A percentile compares a stretch with the other conserved stretches of the same genome.
Evolutionary conservation across 1,284 basidiomycete species (phyloP).

Genomic region (Acaromyces ingoldii): DNA sequence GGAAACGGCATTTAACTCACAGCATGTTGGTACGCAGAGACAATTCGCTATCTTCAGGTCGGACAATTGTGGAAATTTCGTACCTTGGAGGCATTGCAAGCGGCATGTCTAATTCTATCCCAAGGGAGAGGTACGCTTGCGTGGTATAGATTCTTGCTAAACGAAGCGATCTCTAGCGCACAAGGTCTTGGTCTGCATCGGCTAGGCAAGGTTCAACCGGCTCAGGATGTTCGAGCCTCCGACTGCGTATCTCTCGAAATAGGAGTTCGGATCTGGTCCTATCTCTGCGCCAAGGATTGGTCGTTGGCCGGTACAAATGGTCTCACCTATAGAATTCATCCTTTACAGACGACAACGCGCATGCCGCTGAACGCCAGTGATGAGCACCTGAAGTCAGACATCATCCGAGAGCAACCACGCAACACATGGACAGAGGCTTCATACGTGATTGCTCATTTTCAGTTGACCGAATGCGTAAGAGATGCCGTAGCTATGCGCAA

Average conservation of each 20-base stretch:
- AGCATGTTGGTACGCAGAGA: slow-evolving; percentile 21
- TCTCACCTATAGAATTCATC: slow-evolving; percentile 33
- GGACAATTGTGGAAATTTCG: slow-evolving; percentile 19
- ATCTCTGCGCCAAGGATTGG: slow-evolving; percentile 39
- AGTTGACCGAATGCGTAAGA: slow-evolving; percentile 27
- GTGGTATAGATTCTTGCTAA: slow-evolving; percentile 23
- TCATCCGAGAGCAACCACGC: slow-evolving; percentile 13
- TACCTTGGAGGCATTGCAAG: slow-evolving; percentile 28
- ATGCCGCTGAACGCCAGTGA: slow-evolving; percentile 31
- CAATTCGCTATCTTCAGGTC: slow-evolving; percentile 20
- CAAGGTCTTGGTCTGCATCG: slow-evolving; percentile 35
- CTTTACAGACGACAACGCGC: slow-evolving; percentile 33
- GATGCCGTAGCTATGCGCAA: slow-evolving; percentile 31
- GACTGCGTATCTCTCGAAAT: slow-evolving; percentile 26
- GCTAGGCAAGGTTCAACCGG: slow-evolving; percentile 18
- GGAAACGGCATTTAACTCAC: slow-evolving; percentile 23
- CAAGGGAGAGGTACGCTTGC: slow-evolving; percentile 25
- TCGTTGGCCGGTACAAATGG: slow-evolving; percentile 25
- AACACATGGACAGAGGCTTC: slow-evolving; percentile 22
- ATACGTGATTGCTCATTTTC: slow-evolving; percentile 29
- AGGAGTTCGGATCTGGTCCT: slow-evolving; percentile 36
- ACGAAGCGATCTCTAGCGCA: slow-evolving; percentile 32
- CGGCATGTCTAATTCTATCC: slow-evolving; percentile 28
- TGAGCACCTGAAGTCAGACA: slow-evolving; percentile 15
- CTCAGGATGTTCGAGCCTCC: slow-evolving; percentile 11